These are phyloP conservation scores for Botryobasidium botryosum DNA, from an alignment of 768 basidiomycete genomes.

Conservation along the genomic window DNA sequence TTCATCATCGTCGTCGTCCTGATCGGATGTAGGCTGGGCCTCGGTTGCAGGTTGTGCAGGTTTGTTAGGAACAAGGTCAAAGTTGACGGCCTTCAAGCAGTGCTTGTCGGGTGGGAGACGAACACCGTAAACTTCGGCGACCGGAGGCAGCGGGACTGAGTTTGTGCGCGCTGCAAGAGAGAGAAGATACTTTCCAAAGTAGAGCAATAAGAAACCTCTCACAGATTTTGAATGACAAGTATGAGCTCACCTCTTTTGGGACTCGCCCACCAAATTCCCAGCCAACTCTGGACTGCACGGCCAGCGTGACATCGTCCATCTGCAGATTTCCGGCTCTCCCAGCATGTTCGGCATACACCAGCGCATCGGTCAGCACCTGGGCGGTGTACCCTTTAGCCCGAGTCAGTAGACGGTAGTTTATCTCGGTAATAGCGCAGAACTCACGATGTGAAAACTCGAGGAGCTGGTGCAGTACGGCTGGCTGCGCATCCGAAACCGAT, in stretches of 20 bases:
- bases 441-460: slow-evolving; percentile 66
- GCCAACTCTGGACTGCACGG: slow-evolving; percentile 76
- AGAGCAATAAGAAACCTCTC: background rate
- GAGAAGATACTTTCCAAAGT: slow-evolving; percentile 40
- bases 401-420: background rate
- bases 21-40: slow-evolving; percentile 55
- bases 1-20: slow-evolving; percentile 57
- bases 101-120: slow-evolving; percentile 50
- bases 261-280: slow-evolving; percentile 86
- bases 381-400: slow-evolving; percentile 35
- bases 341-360: slow-evolving; percentile 77
- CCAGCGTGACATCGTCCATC: slow-evolving; percentile 64
- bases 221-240: background rate
- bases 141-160: slow-evolving; percentile 57
- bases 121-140: slow-evolving; percentile 80
- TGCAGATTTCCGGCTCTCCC: slow-evolving; percentile 63
- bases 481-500: slow-evolving; percentile 71
- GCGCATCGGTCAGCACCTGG: slow-evolving; percentile 70
- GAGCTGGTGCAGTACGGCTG: slow-evolving; percentile 71
- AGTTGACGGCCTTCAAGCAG: slow-evolving; percentile 64
- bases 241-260: slow-evolving; percentile 56
- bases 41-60: slow-evolving; percentile 48
- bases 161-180: slow-evolving; percentile 76
- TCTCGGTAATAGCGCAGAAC: background rate
- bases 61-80: slow-evolving; percentile 72